Evolutionary conservation across 2,329 filamentous ascomycete species (phyloP).

Genomic region (Ophioceras dolichostomum): DNA sequence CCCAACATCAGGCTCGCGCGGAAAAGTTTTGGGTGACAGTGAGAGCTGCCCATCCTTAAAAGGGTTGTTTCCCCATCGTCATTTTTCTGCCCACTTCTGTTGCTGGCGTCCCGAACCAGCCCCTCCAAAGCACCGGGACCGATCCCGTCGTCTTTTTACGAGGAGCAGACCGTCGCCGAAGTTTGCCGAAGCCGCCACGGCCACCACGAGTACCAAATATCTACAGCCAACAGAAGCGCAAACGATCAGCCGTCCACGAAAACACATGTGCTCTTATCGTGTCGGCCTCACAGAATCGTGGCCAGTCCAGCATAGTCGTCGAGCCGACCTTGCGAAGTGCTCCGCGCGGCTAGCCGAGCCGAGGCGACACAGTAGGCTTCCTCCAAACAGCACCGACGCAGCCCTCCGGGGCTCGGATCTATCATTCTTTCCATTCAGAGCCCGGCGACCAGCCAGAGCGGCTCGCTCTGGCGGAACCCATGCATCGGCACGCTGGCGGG

Average conservation of each 20-base stretch:
- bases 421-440: slow-evolving; percentile 48
- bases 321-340: background rate
- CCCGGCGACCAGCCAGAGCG: slow-evolving; percentile 61
- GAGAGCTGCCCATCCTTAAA: too few relatives aligned
- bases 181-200: too few relatives aligned
- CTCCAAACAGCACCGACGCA: slow-evolving; percentile 21
- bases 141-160: too few relatives aligned
- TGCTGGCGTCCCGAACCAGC: too few relatives aligned
- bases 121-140: too few relatives aligned
- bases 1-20: too few relatives aligned
- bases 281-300: background rate
- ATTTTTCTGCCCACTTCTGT: too few relatives aligned
- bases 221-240: too few relatives aligned
- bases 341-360: background rate
- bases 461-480: slow-evolving; percentile 66
- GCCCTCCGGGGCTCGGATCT: slow-evolving; percentile 40
- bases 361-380: slow-evolving; percentile 1
- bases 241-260: slow-evolving; percentile 8
- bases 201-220: too few relatives aligned
- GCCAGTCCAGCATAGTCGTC: background rate
- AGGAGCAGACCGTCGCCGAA: too few relatives aligned
- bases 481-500: slow-evolving; percentile 61
- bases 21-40: too few relatives aligned
- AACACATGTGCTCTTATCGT: slow-evolving; percentile 21
- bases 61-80: too few relatives aligned